These are phyloP conservation scores for Plasmodium blacklocki DNA, from an alignment of 169 alveolate species.

Conservation along the genomic window DNA sequence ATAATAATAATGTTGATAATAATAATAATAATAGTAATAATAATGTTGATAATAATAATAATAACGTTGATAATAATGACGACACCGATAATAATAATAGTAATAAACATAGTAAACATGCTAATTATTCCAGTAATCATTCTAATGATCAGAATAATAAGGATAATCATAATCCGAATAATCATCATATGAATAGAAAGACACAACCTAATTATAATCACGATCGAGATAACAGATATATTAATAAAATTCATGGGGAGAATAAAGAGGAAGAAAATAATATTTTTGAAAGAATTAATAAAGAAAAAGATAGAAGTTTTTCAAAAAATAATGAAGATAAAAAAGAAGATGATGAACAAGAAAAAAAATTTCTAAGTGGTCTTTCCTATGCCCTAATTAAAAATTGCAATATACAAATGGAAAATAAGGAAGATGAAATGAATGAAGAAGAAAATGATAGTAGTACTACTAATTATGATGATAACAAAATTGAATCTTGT, in stretches of 20 bases:
- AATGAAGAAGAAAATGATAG: background rate
- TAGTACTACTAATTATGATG: too few relatives aligned
- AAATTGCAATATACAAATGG: background rate
- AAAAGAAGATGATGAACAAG: background rate
- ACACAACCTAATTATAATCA: background rate
- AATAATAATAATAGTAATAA: background rate
- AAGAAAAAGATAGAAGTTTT: background rate
- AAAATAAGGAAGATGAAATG: constrained; percentile 4
- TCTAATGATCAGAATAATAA: background rate
- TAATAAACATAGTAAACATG: too few relatives aligned
- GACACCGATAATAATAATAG: too few relatives aligned
- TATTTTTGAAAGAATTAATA: background rate
- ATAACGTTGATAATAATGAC: background rate
- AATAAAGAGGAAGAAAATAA: background rate
- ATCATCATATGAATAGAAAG: background rate
- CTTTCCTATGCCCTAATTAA: constrained; percentile 25
- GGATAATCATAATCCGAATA: background rate
- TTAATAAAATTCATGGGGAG: background rate
- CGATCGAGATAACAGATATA: background rate
- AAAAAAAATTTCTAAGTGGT: constrained; percentile 1
- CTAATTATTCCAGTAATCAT: too few relatives aligned
- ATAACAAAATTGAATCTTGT: too few relatives aligned
- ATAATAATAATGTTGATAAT: background rate
- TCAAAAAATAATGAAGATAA: constrained; percentile 1
- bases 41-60: background rate